Percentiles rank a stretch among this genome's conserved stretches.
Evolutionary conservation across 2,329 filamentous ascomycete species (phyloP).

Genomic region (Colletotrichum sp.): DNA sequence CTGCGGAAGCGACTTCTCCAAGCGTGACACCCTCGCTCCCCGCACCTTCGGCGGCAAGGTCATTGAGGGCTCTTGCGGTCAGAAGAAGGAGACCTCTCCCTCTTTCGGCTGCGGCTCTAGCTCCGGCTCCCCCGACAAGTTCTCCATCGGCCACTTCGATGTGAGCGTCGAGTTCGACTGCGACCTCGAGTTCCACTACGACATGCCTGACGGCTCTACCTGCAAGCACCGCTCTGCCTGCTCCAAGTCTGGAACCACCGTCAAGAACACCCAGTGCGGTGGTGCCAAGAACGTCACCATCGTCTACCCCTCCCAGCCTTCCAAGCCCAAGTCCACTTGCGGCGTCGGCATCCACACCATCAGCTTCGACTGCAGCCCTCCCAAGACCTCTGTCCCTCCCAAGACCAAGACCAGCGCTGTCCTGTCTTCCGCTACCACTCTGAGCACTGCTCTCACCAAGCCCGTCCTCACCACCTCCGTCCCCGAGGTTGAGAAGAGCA

Average conservation of each 20-base stretch:
- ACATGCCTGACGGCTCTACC: conserved; percentile 79
- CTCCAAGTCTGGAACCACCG: conserved; percentile 67
- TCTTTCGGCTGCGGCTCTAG: conserved; percentile 59
- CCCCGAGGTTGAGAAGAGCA: conserved; percentile 23
- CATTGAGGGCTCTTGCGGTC: conserved; percentile 60
- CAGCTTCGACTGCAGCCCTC: conserved; percentile 70
- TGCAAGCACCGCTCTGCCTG: conserved; percentile 82
- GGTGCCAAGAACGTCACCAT: conserved; percentile 84
- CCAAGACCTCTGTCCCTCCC: conserved; percentile 16
- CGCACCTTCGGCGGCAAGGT: conserved; percentile 61
- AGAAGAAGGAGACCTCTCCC: conserved; percentile 53
- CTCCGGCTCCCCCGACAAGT: conserved; percentile 52
- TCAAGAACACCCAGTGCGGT: conserved; percentile 90
- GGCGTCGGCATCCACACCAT: conserved; percentile 76
- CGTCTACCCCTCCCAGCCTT: conserved; percentile 61
- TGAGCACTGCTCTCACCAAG: conserved; percentile 21
- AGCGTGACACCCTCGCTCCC: conserved; percentile 61
- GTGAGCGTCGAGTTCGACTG: conserved; percentile 77
- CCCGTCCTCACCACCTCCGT: conserved; percentile 19
- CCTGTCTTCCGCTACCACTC: conserved; percentile 12
- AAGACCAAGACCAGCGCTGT: conserved; percentile 14
- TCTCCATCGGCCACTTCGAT: conserved; percentile 79
- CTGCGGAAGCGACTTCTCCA: conserved; percentile 64
- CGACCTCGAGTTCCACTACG: conserved; percentile 85
- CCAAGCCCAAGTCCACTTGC: conserved; percentile 64